Percentiles rank a stretch among this genome's conserved stretches.
phyloP scores from a whole-genome alignment of 495 filamentous ascomycete species.

The Penicillium desertorum region DNA sequence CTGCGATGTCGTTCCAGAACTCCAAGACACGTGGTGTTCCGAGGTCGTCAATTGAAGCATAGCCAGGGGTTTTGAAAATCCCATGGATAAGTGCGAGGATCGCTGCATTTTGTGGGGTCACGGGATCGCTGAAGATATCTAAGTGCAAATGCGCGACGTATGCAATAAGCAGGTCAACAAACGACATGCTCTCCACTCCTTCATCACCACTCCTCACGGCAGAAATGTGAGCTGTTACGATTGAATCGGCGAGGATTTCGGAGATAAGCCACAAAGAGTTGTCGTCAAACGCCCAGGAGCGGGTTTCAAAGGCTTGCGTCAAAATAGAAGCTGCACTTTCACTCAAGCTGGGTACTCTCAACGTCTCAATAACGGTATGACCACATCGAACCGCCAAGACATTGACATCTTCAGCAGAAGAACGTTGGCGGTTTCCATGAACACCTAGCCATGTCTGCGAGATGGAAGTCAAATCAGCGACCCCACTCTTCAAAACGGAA shows the following conservation, averaged over 20 bases:
- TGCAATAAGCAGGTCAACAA: slow-evolving; percentile 66
- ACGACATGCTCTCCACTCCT: slow-evolving; percentile 64
- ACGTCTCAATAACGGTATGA: slow-evolving; percentile 35
- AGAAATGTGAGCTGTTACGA: slow-evolving; percentile 37
- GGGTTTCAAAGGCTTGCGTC: slow-evolving; percentile 27
- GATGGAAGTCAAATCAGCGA: background rate
- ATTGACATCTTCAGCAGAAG: slow-evolving; percentile 21
- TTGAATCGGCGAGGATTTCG: slow-evolving; percentile 36
- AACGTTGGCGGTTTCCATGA: slow-evolving; percentile 18
- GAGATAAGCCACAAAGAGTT: slow-evolving; percentile 26
- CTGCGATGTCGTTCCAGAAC: slow-evolving; percentile 69
- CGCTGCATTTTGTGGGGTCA: slow-evolving; percentile 35
- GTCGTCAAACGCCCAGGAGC: slow-evolving; percentile 23
- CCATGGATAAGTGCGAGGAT: slow-evolving; percentile 55
- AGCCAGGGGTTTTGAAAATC: slow-evolving; percentile 68
- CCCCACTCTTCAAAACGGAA: background rate
- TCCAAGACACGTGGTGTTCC: slow-evolving; percentile 76
- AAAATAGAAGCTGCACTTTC: slow-evolving; percentile 27
- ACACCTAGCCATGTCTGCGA: slow-evolving; percentile 25
- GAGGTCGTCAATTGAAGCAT: slow-evolving; percentile 72
- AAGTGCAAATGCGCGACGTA: slow-evolving; percentile 49
- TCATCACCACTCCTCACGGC: slow-evolving; percentile 59
- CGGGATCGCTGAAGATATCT: slow-evolving; percentile 32
- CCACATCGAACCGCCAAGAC: slow-evolving; percentile 33
- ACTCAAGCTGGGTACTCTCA: slow-evolving; percentile 21